Evolutionary conservation across 2,329 filamentous ascomycete genomes (phyloP).

Genomic region (Colletotrichum chlorophyti): DNA sequence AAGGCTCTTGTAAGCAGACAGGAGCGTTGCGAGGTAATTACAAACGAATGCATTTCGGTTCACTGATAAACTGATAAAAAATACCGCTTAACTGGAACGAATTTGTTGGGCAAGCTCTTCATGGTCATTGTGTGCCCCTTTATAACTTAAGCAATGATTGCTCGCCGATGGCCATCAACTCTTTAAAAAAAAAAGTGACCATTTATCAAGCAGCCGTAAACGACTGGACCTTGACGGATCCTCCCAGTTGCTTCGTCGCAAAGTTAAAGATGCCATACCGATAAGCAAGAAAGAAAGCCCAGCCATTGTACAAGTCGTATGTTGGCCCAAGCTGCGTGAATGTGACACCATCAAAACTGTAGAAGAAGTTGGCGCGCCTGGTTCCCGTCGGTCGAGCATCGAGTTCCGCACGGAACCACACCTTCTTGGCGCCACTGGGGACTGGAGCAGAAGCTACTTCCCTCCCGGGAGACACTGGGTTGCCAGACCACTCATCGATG

Average conservation of each 20-base stretch:
- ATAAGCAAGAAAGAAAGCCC: slow-evolving; percentile 56
- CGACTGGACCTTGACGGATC: slow-evolving; percentile 40
- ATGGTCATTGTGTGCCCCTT: no score
- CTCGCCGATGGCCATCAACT: no score
- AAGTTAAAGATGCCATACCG: slow-evolving; percentile 57
- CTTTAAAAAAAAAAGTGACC: no score
- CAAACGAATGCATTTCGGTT: no score
- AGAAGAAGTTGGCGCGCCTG: slow-evolving; percentile 31
- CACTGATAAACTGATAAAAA: no score
- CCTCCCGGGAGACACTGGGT: slow-evolving; percentile 29
- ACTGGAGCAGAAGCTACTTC: slow-evolving; percentile 32
- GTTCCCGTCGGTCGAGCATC: slow-evolving; percentile 34
- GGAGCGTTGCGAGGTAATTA: no score
- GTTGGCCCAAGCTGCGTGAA: slow-evolving; percentile 38
- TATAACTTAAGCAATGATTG: no score
- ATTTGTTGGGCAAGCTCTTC: no score
- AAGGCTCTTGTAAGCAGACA: no score
- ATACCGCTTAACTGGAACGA: no score
- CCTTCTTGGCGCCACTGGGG: slow-evolving; percentile 24
- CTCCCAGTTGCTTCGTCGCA: slow-evolving; percentile 50
- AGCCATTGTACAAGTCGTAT: slow-evolving; percentile 47
- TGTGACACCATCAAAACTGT: slow-evolving; percentile 34
- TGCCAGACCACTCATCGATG: slow-evolving; percentile 39
- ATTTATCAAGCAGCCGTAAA: slow-evolving; percentile 30
- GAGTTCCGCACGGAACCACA: slow-evolving; percentile 35